phyloP scores from a whole-genome alignment of 352 stramenopile genomes.

The Phytophthora crassamura region DNA sequence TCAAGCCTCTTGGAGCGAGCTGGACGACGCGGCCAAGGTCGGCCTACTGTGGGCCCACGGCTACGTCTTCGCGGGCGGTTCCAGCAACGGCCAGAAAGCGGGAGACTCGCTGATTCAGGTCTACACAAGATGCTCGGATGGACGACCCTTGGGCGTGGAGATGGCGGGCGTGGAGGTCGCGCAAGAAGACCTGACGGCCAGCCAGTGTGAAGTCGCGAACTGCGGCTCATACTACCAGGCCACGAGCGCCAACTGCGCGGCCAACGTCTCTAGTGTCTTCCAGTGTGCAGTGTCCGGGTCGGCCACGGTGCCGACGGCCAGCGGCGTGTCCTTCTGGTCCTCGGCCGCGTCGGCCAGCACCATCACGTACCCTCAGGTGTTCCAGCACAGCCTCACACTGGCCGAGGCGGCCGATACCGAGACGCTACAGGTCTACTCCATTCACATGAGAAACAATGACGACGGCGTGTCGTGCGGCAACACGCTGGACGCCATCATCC shows the following conservation, averaged over 20 bases:
- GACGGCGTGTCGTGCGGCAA: constrained; percentile 28
- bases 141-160: constrained; percentile 8
- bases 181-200: constrained; percentile 31
- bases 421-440: constrained; percentile 37
- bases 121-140: constrained; percentile 43
- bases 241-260: constrained; percentile 40
- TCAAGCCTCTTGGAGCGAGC: constrained; percentile 30
- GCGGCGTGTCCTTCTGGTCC: constrained; percentile 45
- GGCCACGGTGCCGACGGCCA: constrained; percentile 12
- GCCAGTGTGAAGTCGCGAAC: constrained; percentile 26
- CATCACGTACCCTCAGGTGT: constrained; percentile 51
- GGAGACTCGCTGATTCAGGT: constrained; percentile 38
- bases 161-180: constrained; percentile 49
- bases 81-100: constrained; percentile 23
- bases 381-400: constrained; percentile 36
- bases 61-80: constrained; percentile 47
- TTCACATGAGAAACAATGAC: constrained; percentile 50
- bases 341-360: constrained; percentile 34
- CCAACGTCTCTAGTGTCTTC: constrained; percentile 26
- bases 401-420: constrained; percentile 5
- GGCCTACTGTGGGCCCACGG: constrained; percentile 56
- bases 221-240: constrained; percentile 46
- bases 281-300: constrained; percentile 42
- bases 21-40: constrained; percentile 51
- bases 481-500: constrained; percentile 50